Evolutionary conservation across 2,329 filamentous ascomycete species (phyloP).

Genomic region (Hymenoscyphus linearis): DNA sequence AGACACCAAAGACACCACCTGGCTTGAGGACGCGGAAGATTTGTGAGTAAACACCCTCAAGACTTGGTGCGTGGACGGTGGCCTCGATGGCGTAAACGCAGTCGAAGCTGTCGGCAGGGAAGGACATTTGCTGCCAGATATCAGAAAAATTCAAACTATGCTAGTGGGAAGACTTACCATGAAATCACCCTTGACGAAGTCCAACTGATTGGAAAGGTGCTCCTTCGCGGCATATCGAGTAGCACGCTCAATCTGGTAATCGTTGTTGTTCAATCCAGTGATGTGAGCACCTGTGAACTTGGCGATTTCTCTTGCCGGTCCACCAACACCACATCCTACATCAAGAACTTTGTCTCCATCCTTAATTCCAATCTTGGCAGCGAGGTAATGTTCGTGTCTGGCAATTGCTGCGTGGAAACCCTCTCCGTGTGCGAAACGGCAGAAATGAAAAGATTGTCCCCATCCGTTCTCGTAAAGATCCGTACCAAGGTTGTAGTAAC

Average conservation of each 20-base stretch:
- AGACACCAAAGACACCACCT: slow-evolving; percentile 91
- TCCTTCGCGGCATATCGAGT: slow-evolving; percentile 80
- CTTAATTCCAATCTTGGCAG: slow-evolving; percentile 80
- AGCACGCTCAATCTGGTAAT: slow-evolving; percentile 97
- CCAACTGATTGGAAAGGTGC: slow-evolving; percentile 72
- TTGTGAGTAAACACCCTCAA: slow-evolving; percentile 89
- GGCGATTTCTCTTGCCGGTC: slow-evolving; percentile 90
- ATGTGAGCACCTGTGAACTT: slow-evolving; percentile 92
- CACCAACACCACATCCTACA: slow-evolving; percentile 95
- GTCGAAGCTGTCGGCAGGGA: slow-evolving; percentile 87
- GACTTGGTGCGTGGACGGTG: slow-evolving; percentile 85
- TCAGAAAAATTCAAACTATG: slow-evolving; percentile 7
- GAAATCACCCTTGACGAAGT: slow-evolving; percentile 93
- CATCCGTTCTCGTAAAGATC: slow-evolving; percentile 97
- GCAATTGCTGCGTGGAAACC: slow-evolving; percentile 87
- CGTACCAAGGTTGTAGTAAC: slow-evolving; percentile 94
- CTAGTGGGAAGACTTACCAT: slow-evolving; percentile 51
- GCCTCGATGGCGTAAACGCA: slow-evolving; percentile 97
- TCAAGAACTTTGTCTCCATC: slow-evolving; percentile 88
- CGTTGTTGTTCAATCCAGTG: slow-evolving; percentile 95
- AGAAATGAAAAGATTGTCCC: slow-evolving; percentile 97
- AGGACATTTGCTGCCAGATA: slow-evolving; percentile 73
- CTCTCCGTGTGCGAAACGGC: slow-evolving; percentile 85
- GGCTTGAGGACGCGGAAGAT: slow-evolving; percentile 96
- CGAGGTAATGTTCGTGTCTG: slow-evolving; percentile 96